phyloP scores from a whole-genome alignment of 495 filamentous ascomycete genomes.

The Aspergillus haitiensis region DNA sequence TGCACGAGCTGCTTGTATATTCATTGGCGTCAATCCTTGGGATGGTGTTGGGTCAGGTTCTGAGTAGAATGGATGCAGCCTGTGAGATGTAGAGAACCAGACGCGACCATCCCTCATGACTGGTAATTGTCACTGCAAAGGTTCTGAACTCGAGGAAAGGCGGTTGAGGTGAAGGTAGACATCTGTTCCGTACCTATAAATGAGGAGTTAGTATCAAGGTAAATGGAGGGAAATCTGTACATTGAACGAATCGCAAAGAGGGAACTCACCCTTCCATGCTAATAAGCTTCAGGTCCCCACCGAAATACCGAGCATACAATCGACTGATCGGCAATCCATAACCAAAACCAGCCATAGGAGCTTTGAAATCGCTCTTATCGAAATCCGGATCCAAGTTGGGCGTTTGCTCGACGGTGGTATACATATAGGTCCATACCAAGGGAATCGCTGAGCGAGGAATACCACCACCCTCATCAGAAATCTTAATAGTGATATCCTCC shows the following conservation, averaged over 20 bases:
- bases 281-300: slow-evolving; percentile 93
- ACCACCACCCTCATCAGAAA: slow-evolving; percentile 93
- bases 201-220: slow-evolving; percentile 15
- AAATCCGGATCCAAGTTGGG: slow-evolving; percentile 95
- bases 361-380: slow-evolving; percentile 99
- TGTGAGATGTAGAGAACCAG: slow-evolving; percentile 48
- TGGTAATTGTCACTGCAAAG: slow-evolving; percentile 96
- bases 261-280: slow-evolving; percentile 94
- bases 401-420: slow-evolving; percentile 95
- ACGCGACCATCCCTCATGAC: slow-evolving; percentile 80
- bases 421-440: slow-evolving; percentile 99
- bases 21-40: slow-evolving; percentile 85
- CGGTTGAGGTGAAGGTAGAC: slow-evolving; percentile 98
- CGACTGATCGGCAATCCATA: slow-evolving; percentile 93
- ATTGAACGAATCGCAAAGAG: background rate
- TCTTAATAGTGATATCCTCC: slow-evolving; percentile 98
- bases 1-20: slow-evolving; percentile 55
- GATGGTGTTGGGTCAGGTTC: slow-evolving; percentile 44
- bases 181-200: slow-evolving; percentile 86
- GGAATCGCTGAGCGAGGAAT: slow-evolving; percentile 90
- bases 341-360: slow-evolving; percentile 97
- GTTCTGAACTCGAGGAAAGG: slow-evolving; percentile 91
- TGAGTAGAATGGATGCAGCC: slow-evolving; percentile 46
- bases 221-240: background rate
- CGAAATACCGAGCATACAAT: slow-evolving; percentile 95